A percentile compares a stretch with the other conserved stretches of the same genome.
Evolutionary conservation across 2,329 filamentous ascomycete species (phyloP).

Genomic region (Fusarium brachygibbosum): DNA sequence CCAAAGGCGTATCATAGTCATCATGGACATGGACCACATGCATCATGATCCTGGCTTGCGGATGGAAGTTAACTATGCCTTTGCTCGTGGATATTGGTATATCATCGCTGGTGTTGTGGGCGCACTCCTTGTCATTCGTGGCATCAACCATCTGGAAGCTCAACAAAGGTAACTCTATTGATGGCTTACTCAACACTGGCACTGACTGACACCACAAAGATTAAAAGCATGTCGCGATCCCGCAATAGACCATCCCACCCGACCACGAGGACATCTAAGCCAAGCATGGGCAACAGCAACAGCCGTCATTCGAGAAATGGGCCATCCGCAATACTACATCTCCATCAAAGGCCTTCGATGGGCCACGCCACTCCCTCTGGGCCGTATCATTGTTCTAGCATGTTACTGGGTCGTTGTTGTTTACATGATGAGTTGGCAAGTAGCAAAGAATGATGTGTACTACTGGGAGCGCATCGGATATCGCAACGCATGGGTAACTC

Average conservation of each 20-base stretch:
- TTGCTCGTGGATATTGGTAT: conserved; percentile 72
- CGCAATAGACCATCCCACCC: conserved; percentile 65
- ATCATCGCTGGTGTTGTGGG: conserved; percentile 65
- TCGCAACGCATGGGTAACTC: conserved; percentile 75
- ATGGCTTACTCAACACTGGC: too few species aligned
- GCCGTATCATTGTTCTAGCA: conserved; percentile 66
- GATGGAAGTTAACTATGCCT: conserved; percentile 61
- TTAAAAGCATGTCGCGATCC: conserved; percentile 60
- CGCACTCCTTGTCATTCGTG: conserved; percentile 57
- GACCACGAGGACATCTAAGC: conserved; percentile 60
- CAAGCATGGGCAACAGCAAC: conserved; percentile 71
- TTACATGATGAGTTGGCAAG: conserved; percentile 67
- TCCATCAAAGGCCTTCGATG: conserved; percentile 63
- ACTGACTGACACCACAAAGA: conserved; percentile 53
- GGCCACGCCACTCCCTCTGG: conserved; percentile 70
- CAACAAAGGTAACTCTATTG: conserved; percentile 62
- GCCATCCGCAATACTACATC: conserved; percentile 68
- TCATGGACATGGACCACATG: conserved; percentile 54
- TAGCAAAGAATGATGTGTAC: conserved; percentile 65
- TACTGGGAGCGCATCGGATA: conserved; percentile 76
- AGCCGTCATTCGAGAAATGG: conserved; percentile 68
- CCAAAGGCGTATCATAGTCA: conserved; percentile 17
- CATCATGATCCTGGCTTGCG: conserved; percentile 52
- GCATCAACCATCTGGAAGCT: conserved; percentile 60
- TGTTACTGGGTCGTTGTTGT: conserved; percentile 71